phyloP scores from a whole-genome alignment of 108 stramenopile species.

The Licmophora abbreviata region DNA sequence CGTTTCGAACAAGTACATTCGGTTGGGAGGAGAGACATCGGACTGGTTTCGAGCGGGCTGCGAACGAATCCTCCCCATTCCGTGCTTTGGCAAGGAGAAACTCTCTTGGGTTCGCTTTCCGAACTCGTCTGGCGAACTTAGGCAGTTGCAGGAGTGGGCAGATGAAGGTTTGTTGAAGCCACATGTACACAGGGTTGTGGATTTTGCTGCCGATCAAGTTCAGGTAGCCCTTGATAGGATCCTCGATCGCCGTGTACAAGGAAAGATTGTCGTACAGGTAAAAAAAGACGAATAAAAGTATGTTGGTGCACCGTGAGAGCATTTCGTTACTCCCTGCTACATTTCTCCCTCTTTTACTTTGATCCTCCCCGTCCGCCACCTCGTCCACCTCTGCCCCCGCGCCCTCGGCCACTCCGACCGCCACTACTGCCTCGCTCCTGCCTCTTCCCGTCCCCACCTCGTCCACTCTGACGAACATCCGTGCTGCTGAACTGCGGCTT shows the following conservation, averaged over 20 bases:
- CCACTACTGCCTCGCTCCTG: too few relatives aligned
- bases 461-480: too few relatives aligned
- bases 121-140: conserved; percentile 14
- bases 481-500: too few relatives aligned
- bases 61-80: conserved; percentile 10
- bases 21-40: conserved; percentile 25
- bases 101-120: conserved; percentile 40
- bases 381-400: too few relatives aligned
- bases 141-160: conserved; percentile 11
- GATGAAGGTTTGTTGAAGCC: conserved; percentile 14
- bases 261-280: conserved; percentile 16
- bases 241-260: conserved; percentile 19
- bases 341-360: background rate
- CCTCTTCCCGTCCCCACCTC: too few relatives aligned
- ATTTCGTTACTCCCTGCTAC: background rate
- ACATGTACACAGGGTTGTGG: background rate
- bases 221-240: conserved; percentile 19
- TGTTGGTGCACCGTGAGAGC: background rate
- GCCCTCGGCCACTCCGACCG: too few relatives aligned
- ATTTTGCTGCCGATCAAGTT: conserved; percentile 10
- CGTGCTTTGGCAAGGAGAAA: conserved; percentile 5
- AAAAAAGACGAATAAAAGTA: background rate
- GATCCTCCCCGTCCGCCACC: too few relatives aligned
- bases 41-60: conserved; percentile 33
- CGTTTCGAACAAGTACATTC: conserved; percentile 6